Base-by-base conservation (phyloP, 2,329 filamentous ascomycete genomes). In the Rhynchosporium graminicola region DNA sequence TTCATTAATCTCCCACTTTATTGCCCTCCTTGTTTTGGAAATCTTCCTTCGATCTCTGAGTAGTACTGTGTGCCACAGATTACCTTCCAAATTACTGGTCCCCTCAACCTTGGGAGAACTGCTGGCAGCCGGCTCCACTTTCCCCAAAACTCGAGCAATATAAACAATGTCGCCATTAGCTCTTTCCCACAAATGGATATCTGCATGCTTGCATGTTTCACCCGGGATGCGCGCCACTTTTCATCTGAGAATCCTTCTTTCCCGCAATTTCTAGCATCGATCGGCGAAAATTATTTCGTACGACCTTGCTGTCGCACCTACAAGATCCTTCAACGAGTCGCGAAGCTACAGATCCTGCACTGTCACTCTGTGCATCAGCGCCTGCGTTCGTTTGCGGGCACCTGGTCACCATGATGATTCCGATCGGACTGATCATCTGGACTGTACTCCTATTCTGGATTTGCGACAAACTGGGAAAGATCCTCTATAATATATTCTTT, bases 401-500 rank as follows among this genome's bases (percentile, higher is more conserved):
- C 48, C 31, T 52, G 31, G 38, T 9, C 31, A 36, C 26, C 13
- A 52, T 52, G 48, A 33, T 31, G 20, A 36, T 36, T n/a, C 12
- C 26, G 3, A 36, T 56, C 26, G 38, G 52, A 13, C 42, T 42
- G 20, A 26, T 13, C n/a, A 20, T 56, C 52, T 56, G 38, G 52
- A 43, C 38, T 12, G 36, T 43, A 6, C 15, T 43, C 3, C 12
- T 45, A 26, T 43, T 26, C 36, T 43, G 52, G 38, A 15, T 45
- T 10, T 56, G 4, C 52, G 4, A 31, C 12, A 33, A 43, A 26
- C 3, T 45, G 29, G 60, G 48, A 26, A 8, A 15, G 45, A 33
- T 12, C 9, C 31, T 66, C 29, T 68, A 47, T 48, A 65, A 66
- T 46, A 36, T 64, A 0, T 64, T 63, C 58, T 70, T 73, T 10